Conservation (phyloP, 2,329 filamentous ascomycete species). For the Neofusicoccum ribis region DNA sequence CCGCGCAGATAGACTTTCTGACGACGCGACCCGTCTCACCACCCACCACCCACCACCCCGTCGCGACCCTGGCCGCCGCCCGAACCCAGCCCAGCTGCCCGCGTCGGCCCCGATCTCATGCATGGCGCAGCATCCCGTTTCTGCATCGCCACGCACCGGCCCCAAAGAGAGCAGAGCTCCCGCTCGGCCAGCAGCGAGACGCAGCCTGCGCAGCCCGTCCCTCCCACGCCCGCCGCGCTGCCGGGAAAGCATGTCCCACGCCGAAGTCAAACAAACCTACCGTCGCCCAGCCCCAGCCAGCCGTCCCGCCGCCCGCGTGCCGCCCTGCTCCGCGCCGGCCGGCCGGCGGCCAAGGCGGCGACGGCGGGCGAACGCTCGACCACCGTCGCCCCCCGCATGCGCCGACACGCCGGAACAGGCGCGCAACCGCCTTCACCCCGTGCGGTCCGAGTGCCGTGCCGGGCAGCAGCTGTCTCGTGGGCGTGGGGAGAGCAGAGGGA, state of each 20-base stretch:
- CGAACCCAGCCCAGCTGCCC: not conserved
- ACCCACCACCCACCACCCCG: not conserved
- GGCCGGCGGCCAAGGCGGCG: not conserved
- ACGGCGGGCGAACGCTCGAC: not conserved
- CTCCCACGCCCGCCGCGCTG: too few relatives aligned
- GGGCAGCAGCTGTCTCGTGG: too few relatives aligned
- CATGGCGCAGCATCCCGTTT: not conserved
- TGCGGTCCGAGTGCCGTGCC: not conserved
- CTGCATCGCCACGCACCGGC: not conserved
- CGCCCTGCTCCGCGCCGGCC: not conserved
- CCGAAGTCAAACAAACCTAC: not conserved
- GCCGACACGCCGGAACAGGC: too few relatives aligned
- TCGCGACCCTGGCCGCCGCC: not conserved
- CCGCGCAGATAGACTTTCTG: not conserved
- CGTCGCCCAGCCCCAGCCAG: not conserved
- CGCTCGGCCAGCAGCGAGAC: too few relatives aligned
- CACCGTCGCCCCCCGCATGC: not conserved
- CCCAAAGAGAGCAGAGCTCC: not conserved
- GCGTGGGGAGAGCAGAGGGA: too few relatives aligned
- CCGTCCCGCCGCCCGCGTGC: not conserved
- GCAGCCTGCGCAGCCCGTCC: too few relatives aligned
- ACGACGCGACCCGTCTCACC: not conserved
- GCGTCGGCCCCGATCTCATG: not conserved
- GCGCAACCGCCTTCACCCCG: not conserved
- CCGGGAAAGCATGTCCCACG: not conserved